These are phyloP conservation scores for Septoria linicola DNA, from an alignment of 2,329 filamentous ascomycete genomes.

Conservation along the genomic window DNA sequence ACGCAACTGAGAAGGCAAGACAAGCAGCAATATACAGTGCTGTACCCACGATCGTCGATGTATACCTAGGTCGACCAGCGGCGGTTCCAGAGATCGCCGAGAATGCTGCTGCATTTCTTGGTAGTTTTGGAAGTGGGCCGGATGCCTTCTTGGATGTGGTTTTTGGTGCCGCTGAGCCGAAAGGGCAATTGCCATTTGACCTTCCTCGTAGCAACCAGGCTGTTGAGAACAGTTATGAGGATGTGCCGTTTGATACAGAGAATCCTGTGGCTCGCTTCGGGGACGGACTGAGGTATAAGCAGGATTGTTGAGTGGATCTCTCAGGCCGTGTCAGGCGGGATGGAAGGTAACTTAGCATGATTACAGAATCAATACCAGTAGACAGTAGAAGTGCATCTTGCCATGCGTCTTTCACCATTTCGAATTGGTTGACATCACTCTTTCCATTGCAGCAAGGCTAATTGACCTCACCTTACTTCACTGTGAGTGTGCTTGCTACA, in stretches of 20 bases:
- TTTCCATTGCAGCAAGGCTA: too few species aligned
- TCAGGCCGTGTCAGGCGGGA: too few species aligned
- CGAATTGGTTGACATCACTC: too few species aligned
- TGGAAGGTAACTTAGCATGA: too few species aligned
- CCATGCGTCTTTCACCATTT: too few species aligned
- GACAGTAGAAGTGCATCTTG: too few species aligned
- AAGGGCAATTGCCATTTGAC: conserved; percentile 51
- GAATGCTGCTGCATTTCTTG: conserved; percentile 41
- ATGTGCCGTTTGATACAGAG: conserved; percentile 42
- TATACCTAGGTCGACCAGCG: conserved; percentile 47
- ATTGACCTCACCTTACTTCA: too few species aligned
- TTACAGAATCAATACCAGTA: too few species aligned
- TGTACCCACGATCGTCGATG: conserved; percentile 45
- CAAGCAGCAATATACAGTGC: conserved; percentile 43
- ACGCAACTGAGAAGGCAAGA: conserved; percentile 40
- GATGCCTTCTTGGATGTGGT: conserved; percentile 49
- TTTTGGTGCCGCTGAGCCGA: conserved; percentile 41
- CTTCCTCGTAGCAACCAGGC: conserved; percentile 48
- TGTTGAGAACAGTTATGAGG: conserved; percentile 40
- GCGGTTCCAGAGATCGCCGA: conserved; percentile 47
- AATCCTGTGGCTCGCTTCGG: conserved; percentile 40
- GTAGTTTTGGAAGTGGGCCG: conserved; percentile 43
- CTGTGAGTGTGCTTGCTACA: too few species aligned
- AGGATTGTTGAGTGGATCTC: too few species aligned
- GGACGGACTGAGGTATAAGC: conserved; percentile 38